phyloP scores from a whole-genome alignment of 2,329 filamentous ascomycete genomes.

The Epichloe hybrida region DNA sequence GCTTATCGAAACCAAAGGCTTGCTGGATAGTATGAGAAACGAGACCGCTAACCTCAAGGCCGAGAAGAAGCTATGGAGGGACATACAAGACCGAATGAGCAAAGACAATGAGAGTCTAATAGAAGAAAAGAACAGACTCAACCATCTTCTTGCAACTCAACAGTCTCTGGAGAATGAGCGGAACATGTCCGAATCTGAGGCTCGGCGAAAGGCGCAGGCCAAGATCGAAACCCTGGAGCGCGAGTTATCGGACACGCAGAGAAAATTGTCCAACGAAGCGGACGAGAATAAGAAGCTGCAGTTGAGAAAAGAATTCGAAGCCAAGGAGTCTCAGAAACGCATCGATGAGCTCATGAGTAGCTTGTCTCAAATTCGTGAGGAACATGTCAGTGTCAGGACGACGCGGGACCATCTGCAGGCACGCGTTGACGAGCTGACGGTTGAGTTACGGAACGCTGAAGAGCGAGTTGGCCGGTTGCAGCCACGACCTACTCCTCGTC shows the following conservation, averaged over 20 bases:
- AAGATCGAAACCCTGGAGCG: conserved; percentile 68
- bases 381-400: conserved; percentile 75
- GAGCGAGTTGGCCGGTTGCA: conserved; percentile 74
- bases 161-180: conserved; percentile 88
- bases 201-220: conserved; percentile 62
- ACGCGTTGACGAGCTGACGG: conserved; percentile 75
- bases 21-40: conserved; percentile 75
- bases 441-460: conserved; percentile 79
- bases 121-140: conserved; percentile 74
- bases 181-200: conserved; percentile 71
- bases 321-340: conserved; percentile 74
- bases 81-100: conserved; percentile 74
- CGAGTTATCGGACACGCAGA: conserved; percentile 66
- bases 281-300: conserved; percentile 76
- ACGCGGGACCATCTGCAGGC: conserved; percentile 79
- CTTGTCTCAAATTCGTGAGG: conserved; percentile 69
- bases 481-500: conserved; percentile 57
- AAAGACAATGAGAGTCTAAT: conserved; percentile 78
- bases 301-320: conserved; percentile 79
- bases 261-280: conserved; percentile 67
- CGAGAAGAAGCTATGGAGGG: conserved; percentile 89
- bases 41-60: conserved; percentile 89
- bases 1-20: conserved; percentile 68
- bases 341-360: conserved; percentile 83
- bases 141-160: conserved; percentile 67